A percentile compares a stretch with the other conserved stretches of the same genome.
These are phyloP conservation scores for Heteromeles arbutifolia DNA, from an alignment of 306 rosid species.

Conservation along the genomic window DNA sequence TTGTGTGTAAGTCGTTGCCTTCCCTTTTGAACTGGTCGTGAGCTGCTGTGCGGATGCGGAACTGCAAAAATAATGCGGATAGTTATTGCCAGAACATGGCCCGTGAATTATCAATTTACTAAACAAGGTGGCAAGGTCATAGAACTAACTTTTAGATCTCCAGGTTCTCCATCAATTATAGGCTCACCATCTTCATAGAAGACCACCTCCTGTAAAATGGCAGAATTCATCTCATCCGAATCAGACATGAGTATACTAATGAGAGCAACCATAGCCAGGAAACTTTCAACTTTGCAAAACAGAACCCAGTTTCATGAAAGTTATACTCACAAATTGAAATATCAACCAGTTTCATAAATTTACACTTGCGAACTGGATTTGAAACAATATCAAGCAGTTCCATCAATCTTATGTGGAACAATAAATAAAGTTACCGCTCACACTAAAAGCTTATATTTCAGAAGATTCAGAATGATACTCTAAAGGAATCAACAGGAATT, in stretches of 20 bases:
- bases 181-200: constrained; percentile 99
- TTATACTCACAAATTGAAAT: not conserved
- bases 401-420: not conserved
- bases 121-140: constrained; percentile 6
- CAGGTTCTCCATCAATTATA: constrained; percentile 87
- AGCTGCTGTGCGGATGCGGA: constrained; percentile 76
- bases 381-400: not conserved
- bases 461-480: not conserved
- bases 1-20: constrained; percentile 77
- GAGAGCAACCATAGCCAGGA: not conserved
- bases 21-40: constrained; percentile 80
- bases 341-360: too few relatives aligned
- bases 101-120: constrained; percentile 9
- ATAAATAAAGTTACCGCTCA: not conserved
- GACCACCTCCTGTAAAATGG: constrained; percentile 64
- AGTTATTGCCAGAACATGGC: constrained; percentile 21
- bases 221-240: not conserved
- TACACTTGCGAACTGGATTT: too few relatives aligned
- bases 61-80: constrained; percentile 45
- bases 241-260: not conserved
- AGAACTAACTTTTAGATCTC: constrained; percentile 76
- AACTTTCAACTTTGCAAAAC: not conserved
- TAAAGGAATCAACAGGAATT: not conserved
- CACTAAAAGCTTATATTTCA: not conserved
- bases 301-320: not conserved